Evolutionary conservation across 164 flowering plant genomes (phyloP).

Genomic region (Vitis rupestris): DNA sequence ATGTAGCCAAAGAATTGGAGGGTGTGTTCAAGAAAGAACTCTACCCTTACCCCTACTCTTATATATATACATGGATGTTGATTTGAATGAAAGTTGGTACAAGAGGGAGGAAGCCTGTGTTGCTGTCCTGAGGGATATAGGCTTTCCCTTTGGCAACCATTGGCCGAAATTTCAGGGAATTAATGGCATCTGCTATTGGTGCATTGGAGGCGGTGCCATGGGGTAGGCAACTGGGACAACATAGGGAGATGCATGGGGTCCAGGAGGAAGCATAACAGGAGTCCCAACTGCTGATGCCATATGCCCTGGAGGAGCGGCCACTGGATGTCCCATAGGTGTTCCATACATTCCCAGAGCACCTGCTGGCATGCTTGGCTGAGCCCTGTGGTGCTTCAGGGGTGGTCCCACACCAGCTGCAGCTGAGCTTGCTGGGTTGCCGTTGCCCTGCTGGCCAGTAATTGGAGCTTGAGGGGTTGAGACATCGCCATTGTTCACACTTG

Average conservation of each 20-base stretch:
- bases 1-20: too few species aligned
- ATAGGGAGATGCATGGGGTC: conserved; percentile 46
- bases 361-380: conserved; percentile 26
- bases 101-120: too few species aligned
- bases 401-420: conserved; percentile 20
- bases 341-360: conserved; percentile 53
- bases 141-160: neutral
- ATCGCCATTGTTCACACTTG: conserved; percentile 51
- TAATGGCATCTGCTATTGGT: conserved; percentile 29
- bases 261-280: conserved; percentile 68
- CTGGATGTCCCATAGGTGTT: conserved; percentile 64
- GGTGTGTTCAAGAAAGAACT: too few species aligned
- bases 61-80: too few species aligned
- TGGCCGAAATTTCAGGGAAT: neutral
- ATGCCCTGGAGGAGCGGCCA: conserved; percentile 45
- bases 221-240: conserved; percentile 65
- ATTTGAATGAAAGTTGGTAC: too few species aligned
- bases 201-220: conserved; percentile 58
- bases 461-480: conserved; percentile 42
- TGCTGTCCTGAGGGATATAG: too few species aligned
- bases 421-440: conserved; percentile 18
- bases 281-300: conserved; percentile 71
- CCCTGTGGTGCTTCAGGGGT: conserved; percentile 33
- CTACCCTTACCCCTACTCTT: too few species aligned
- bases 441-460: conserved; percentile 53